Evolutionary conservation across 106 monocot genomes (phyloP).

Genomic region (Chionographis japonica): DNA sequence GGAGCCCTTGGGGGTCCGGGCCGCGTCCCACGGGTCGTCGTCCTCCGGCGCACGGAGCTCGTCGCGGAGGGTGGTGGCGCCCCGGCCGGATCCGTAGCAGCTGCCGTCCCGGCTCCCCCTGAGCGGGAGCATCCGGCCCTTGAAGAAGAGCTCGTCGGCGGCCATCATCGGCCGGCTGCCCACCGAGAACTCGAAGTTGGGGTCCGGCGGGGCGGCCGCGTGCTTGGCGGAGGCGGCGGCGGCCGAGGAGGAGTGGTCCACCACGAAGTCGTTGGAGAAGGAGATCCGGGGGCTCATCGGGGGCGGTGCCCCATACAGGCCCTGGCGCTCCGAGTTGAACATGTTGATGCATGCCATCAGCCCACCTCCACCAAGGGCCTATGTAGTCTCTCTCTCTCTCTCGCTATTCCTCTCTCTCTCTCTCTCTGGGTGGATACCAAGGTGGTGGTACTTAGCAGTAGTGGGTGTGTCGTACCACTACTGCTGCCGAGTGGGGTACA

Average conservation of each 20-base stretch:
- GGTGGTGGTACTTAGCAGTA: too few species aligned
- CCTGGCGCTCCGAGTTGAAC: slow-evolving; percentile 31
- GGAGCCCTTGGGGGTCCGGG: slow-evolving; percentile 11
- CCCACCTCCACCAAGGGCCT: too few species aligned
- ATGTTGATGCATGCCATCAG: slow-evolving; percentile 66
- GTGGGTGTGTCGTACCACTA: too few species aligned
- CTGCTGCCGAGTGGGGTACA: too few species aligned
- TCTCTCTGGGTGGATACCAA: too few species aligned
- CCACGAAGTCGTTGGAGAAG: too few species aligned
- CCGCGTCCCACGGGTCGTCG: neutral
- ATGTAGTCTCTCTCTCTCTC: too few species aligned
- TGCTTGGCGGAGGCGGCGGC: slow-evolving; percentile 1
- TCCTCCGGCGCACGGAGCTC: slow-evolving; percentile 30
- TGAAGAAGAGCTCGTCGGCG: slow-evolving; percentile 75
- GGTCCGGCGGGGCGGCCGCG: slow-evolving; percentile 8
- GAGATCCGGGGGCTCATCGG: slow-evolving; percentile 50
- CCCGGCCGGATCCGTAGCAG: neutral
- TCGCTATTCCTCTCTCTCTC: neutral
- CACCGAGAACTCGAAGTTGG: slow-evolving; percentile 70
- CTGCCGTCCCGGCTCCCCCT: neutral
- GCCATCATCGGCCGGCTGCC: slow-evolving; percentile 60
- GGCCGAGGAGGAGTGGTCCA: slow-evolving; percentile 27
- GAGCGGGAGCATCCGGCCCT: slow-evolving; percentile 56
- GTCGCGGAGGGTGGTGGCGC: slow-evolving; percentile 42
- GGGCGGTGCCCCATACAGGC: slow-evolving; percentile 1